Conservation (phyloP, 306 rosid species). For the Dryas octopetala region DNA sequence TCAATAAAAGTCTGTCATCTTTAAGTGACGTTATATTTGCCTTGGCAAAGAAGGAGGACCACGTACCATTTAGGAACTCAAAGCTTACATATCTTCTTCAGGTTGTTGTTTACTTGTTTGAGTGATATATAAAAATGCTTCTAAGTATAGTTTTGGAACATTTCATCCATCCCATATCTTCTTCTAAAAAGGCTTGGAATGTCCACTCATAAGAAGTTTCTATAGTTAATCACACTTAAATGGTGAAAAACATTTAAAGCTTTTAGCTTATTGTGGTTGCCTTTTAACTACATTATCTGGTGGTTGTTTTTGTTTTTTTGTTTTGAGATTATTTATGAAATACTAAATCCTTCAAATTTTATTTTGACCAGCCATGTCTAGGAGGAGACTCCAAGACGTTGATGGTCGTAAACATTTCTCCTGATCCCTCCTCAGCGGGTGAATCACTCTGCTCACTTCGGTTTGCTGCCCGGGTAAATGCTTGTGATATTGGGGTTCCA, state of each 20-base stretch:
- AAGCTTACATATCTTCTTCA: conserved; percentile 97
- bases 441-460: conserved; percentile 96
- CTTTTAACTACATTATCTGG: neutral
- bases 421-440: conserved; percentile 65
- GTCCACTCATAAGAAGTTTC: neutral
- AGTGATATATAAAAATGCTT: neutral
- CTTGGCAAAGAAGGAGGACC: conserved; percentile 95
- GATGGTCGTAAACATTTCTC: conserved; percentile 92
- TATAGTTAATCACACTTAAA: neutral
- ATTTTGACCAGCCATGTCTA: conserved; percentile 77
- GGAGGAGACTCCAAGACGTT: conserved; percentile 96
- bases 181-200: neutral
- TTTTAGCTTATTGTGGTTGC: neutral
- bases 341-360: conserved; percentile 26
- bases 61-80: conserved; percentile 90
- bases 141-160: neutral
- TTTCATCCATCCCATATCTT: neutral
- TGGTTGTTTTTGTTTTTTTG: neutral
- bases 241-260: neutral
- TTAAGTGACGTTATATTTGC: conserved; percentile 92
- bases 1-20: conserved; percentile 84
- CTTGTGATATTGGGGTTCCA: conserved; percentile 94
- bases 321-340: conserved; percentile 4
- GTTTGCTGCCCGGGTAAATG: conserved; percentile 89
- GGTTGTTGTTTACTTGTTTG: conserved; percentile 48